Evolutionary conservation across 2,329 filamentous ascomycete genomes (phyloP), one percentile per base, ranked within the genome.

Genomic region (Clathrospora elynae): DNA sequence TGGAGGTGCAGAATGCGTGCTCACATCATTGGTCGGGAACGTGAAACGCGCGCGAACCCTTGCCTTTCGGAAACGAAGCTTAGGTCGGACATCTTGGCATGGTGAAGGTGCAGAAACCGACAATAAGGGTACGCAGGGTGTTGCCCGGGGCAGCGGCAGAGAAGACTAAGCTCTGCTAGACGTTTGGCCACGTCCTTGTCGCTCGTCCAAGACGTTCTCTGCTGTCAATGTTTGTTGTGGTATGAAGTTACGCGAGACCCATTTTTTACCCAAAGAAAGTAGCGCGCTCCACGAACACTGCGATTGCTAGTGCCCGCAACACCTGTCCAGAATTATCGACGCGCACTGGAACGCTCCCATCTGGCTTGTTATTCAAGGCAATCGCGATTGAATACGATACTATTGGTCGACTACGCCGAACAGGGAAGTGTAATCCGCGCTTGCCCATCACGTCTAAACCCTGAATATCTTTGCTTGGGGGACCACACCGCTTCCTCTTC

Each of bases 31-130:
- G 53, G 53, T 29, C 29, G 14, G 23, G 35, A 40, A 31, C 14
- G 30, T 37, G 40, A 39, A 53, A 49, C 42, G 35, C 38, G 46
- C 35, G 19, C 30, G 42, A 36, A 43, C 39, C 43, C 46, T 46
- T 31, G 32, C 24, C 33, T 11, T 18, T 48, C 41, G 46, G 37
- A 38, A 43, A 28, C 42, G 28, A 40, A 39, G 48, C 46, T 49
- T 39, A 32, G 17, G 22, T 48, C 51, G 43, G 49, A 54, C n/a
- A 18, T 22, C 54, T 59, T 61, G 56, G 56, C 57, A 25, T n/a
- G 18, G n/a, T 6, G 26, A 26, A 19, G 23, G 12, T 20, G 30
- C 53, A 79, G 79, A 75, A 79, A 80, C 56, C 77, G 32, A 35
- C 43, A 40, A 49, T 31, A 20, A 38, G 39, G 17, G 22, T 30